Base-by-base conservation (phyloP, 768 basidiomycete species). In the Leccinellum albellum region DNA sequence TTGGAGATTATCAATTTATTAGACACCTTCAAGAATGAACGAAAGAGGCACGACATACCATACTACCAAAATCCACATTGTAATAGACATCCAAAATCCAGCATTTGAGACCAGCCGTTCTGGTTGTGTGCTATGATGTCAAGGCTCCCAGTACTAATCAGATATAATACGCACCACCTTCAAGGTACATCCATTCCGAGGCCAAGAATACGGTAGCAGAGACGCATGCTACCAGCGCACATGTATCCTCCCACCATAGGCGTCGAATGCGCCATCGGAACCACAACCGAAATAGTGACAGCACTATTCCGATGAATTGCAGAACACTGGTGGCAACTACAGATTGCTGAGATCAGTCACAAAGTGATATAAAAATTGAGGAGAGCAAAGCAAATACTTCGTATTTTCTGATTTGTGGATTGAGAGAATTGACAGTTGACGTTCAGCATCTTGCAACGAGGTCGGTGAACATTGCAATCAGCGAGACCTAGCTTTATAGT, bases 221-320 rank as follows among this genome's bases (percentile, higher is more conserved):
- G 6, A 57, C 8, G 24, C 49, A 53, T 29, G 57, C 64, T 37
- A 64, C 21, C 6, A 49, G 26, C 6, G 63, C 58, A 53, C 55
- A 67, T 1, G 53, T 52, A n/a, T 70, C 68, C 24, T 67, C 67
- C 62, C 65, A 69, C 60, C 65, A 60, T 20, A 62, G 44, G 6
- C 66, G 53, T 55, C 33, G 55, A 31, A 67, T 60, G 46, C 44
- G 49, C 32, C 54, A 37, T 14, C 66, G 61, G 20, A 61, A 61
- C 51, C 53, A 60, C 42, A 64, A 55, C 20, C 66, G 66, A 58
- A 63, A 61, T 13, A 68, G 23, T 2, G 56, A 51, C 14, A 56
- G 23, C 13, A 61, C 10, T 53, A 68, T 57, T 28, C 61, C 61
- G 37, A 66, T 26, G 9, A 47, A 42, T 37, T 56, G 55, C 42